Percentiles rank a stretch among this genome's conserved stretches.
Conservation (phyloP, 2,329 filamentous ascomycete genomes). For the Aureobasidium musti region DNA sequence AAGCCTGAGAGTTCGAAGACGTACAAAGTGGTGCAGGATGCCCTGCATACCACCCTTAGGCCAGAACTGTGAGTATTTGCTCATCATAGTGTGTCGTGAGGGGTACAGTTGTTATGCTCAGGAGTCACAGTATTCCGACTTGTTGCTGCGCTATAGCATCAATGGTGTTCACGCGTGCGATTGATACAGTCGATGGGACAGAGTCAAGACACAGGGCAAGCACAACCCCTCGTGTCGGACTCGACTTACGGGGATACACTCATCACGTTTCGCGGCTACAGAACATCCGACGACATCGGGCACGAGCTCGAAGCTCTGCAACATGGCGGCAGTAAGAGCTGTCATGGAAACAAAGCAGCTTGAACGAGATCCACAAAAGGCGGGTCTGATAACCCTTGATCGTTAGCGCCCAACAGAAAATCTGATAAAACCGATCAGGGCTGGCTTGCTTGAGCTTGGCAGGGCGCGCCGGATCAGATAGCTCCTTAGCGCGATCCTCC, state of each 20-base stretch:
- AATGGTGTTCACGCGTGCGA: slow-evolving; percentile 1
- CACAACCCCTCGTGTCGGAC: slow-evolving; percentile 4
- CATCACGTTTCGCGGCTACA: not conserved
- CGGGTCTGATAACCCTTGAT: slow-evolving; percentile 25
- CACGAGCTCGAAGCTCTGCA: not conserved
- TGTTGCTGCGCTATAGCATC: not conserved
- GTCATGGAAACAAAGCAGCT: not conserved
- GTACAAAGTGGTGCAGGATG: slow-evolving; percentile 38
- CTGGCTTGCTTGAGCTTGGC: not conserved
- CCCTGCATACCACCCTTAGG: slow-evolving; percentile 37
- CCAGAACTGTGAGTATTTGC: slow-evolving; percentile 37
- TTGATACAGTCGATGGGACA: not conserved
- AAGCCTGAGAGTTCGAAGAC: slow-evolving; percentile 4
- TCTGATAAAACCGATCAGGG: slow-evolving; percentile 23
- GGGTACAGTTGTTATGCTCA: not conserved
- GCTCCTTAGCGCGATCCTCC: not conserved
- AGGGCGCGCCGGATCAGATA: slow-evolving; percentile 10
- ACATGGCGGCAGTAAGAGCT: not conserved
- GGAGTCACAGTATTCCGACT: not conserved
- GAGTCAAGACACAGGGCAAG: slow-evolving; percentile 4
- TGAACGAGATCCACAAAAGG: not conserved
- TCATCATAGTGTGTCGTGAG: slow-evolving; percentile 14
- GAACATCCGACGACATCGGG: slow-evolving; percentile 2
- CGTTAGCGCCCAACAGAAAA: slow-evolving; percentile 19
- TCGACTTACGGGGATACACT: slow-evolving; percentile 4